Conservation (phyloP, 2,329 filamentous ascomycete genomes). For the Nothophaeocryptopus gaeumannii region DNA sequence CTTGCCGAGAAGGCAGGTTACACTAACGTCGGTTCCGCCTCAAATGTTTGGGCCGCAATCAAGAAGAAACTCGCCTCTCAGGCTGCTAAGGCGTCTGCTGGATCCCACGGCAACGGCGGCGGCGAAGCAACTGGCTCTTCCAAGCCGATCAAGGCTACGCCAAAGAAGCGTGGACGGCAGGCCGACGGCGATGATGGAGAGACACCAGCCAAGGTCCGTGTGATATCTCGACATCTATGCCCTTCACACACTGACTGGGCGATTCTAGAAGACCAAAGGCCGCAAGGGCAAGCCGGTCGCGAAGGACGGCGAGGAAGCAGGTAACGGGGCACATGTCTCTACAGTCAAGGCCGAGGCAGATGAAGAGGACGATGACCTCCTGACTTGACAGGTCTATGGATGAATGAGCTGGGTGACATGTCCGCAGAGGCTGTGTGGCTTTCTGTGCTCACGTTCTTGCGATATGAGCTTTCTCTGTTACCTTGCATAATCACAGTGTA, state of each 20-base stretch:
- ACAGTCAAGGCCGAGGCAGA: conserved; percentile 12
- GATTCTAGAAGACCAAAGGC: conserved; percentile 25
- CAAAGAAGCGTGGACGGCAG: conserved; percentile 23
- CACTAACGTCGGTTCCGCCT: conserved; percentile 28
- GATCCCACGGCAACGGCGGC: conserved; percentile 6
- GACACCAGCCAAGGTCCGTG: conserved; percentile 21
- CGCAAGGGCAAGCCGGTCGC: conserved; percentile 8
- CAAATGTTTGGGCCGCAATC: conserved; percentile 34
- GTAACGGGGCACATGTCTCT: neutral
- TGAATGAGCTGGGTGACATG: too few species aligned
- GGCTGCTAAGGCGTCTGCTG: too few species aligned
- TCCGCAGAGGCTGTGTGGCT: too few species aligned
- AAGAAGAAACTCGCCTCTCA: conserved; percentile 33
- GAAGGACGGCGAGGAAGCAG: conserved; percentile 18
- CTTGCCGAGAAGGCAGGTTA: conserved; percentile 22
- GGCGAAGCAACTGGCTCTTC: conserved; percentile 5
- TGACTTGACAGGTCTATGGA: too few species aligned
- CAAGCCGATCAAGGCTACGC: conserved; percentile 20
- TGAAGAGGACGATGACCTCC: conserved; percentile 20
- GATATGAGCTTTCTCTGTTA: too few species aligned
- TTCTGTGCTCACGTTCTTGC: too few species aligned
- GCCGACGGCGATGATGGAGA: conserved; percentile 14
- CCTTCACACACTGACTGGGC: neutral
- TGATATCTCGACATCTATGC: neutral
- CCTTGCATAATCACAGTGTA: too few species aligned